Evolutionary conservation across 805 yeast species (phyloP).

Genomic region (Lipomyces chichibuensis): DNA sequence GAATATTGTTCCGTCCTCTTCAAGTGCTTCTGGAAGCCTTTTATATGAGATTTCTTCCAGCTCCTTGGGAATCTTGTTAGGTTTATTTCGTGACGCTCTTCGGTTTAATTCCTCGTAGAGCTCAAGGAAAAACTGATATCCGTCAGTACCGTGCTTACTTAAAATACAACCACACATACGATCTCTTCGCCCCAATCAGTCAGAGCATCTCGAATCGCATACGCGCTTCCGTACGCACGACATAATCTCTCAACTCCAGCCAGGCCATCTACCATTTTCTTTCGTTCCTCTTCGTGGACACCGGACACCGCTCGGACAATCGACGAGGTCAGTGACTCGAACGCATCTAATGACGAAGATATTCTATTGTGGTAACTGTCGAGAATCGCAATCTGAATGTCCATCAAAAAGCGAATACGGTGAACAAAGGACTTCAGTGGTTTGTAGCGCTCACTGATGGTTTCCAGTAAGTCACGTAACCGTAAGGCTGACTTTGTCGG

Average conservation of each 20-base stretch:
- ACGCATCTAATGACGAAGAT: constrained; percentile 49
- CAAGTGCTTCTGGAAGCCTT: constrained; percentile 31
- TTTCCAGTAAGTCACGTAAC: constrained; percentile 59
- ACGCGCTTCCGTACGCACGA: constrained; percentile 47
- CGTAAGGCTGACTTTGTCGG: constrained; percentile 69
- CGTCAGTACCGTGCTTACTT: background rate
- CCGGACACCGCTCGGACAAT: constrained; percentile 46
- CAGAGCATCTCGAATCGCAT: constrained; percentile 48
- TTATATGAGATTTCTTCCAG: constrained; percentile 14
- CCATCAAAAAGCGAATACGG: constrained; percentile 59
- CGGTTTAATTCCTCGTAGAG: constrained; percentile 46
- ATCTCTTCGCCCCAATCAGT: constrained; percentile 51
- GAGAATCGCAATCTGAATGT: constrained; percentile 60
- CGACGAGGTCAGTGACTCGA: constrained; percentile 48
- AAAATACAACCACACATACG: constrained; percentile 10
- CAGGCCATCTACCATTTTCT: constrained; percentile 41
- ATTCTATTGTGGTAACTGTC: constrained; percentile 56
- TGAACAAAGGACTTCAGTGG: constrained; percentile 52
- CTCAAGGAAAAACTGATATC: constrained; percentile 47
- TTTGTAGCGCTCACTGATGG: constrained; percentile 57
- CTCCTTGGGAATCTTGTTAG: constrained; percentile 14
- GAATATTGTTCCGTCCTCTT: constrained; percentile 48
- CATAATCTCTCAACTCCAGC: constrained; percentile 50
- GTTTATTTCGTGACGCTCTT: constrained; percentile 37
- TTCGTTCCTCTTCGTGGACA: constrained; percentile 40